Percentiles rank a stretch among this genome's conserved stretches.
Conservation (phyloP, 495 filamentous ascomycete species). For the Penicillium desertorum region DNA sequence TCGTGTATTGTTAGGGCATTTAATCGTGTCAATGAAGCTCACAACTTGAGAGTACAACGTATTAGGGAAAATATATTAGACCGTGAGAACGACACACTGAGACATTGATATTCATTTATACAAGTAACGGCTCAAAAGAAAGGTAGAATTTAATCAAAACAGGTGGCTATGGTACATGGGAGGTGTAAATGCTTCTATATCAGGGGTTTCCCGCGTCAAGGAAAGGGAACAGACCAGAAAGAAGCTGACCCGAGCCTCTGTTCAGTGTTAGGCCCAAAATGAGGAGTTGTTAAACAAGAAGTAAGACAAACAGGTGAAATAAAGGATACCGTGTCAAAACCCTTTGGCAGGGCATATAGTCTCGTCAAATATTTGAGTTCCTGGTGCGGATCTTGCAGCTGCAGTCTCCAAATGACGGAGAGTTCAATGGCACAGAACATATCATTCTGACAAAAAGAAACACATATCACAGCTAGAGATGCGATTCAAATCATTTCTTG, state of each 20-base stretch:
- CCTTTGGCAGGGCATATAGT: too few relatives aligned
- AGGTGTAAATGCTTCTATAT: constrained; percentile 24
- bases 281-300: neutral
- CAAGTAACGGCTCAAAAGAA: constrained; percentile 2
- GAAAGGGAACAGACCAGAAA: neutral
- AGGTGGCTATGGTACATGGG: constrained; percentile 28
- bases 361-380: neutral
- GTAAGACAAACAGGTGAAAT: constrained; percentile 1
- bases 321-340: neutral
- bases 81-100: neutral
- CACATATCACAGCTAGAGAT: neutral
- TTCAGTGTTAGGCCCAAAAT: neutral
- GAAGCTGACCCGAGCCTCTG: neutral
- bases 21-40: neutral
- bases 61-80: neutral
- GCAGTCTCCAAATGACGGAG: neutral
- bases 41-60: neutral
- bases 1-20: neutral
- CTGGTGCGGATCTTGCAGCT: neutral
- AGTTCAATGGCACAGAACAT: neutral
- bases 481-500: constrained; percentile 19
- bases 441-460: neutral
- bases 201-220: neutral
- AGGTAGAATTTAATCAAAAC: constrained; percentile 7
- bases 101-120: constrained; percentile 10